Conservation (phyloP, 148 eudicot species). For the Chenopodium berlandieri region DNA sequence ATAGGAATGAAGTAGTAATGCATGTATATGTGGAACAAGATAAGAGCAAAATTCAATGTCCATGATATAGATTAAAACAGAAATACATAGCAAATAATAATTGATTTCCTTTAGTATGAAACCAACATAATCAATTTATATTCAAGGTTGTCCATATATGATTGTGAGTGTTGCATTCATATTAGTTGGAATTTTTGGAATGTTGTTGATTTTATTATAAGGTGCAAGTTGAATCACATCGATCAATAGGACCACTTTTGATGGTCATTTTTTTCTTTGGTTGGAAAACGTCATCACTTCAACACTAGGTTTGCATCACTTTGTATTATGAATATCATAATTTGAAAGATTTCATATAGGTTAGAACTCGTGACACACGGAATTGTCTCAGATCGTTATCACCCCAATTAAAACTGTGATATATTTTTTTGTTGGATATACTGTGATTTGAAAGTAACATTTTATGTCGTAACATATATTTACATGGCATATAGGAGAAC, state of each 20-base stretch:
- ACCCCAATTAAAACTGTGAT: not conserved
- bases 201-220: not conserved
- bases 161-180: not conserved
- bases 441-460: too few species aligned
- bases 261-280: not conserved
- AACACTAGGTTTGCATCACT: not conserved
- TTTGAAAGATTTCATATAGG: too few species aligned
- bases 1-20: not conserved
- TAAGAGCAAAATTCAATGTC: not conserved
- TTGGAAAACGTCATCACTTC: not conserved
- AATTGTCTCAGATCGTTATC: not conserved
- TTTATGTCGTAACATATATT: too few species aligned
- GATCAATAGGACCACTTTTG: not conserved
- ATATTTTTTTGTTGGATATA: too few species aligned
- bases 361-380: not conserved
- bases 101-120: not conserved
- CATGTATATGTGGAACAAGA: not conserved
- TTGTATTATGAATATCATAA: too few species aligned
- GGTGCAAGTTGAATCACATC: not conserved
- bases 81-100: not conserved
- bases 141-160: not conserved
- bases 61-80: not conserved
- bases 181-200: slow-evolving; percentile 4
- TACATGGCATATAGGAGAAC: not conserved
- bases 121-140: not conserved